Conservation (phyloP, 2,329 filamentous ascomycete species). For the Beauveria varroae region DNA sequence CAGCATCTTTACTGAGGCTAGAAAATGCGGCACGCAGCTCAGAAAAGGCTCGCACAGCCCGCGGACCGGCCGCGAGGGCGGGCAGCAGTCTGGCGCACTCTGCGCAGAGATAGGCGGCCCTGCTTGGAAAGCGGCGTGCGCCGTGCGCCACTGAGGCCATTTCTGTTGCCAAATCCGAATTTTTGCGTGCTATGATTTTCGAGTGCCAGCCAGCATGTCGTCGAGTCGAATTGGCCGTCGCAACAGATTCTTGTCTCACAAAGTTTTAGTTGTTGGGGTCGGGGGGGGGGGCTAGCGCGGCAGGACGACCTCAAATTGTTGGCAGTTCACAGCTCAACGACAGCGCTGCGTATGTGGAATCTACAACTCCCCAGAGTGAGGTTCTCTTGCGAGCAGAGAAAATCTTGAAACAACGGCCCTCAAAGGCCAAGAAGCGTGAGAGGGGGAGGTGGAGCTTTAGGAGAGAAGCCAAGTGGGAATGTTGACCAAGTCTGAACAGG, state of each 20-base stretch:
- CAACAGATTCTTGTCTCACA: not conserved
- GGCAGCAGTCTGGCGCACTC: constrained; percentile 10
- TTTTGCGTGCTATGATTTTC: not conserved
- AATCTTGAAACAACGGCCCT: not conserved
- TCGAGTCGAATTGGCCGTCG: not conserved
- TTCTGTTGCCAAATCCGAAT: not conserved
- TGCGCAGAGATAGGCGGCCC: constrained; percentile 14
- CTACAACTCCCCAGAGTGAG: not conserved
- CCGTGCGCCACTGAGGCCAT: constrained; percentile 18
- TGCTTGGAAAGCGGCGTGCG: constrained; percentile 16
- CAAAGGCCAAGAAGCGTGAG: not conserved
- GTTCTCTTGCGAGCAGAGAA: not conserved
- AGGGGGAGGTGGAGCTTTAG: constrained; percentile 5
- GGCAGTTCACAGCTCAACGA: not conserved
- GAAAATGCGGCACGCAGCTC: not conserved
- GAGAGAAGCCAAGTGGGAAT: not conserved
- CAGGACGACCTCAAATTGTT: not conserved
- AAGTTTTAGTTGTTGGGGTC: constrained; percentile 3
- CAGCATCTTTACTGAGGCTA: not conserved
- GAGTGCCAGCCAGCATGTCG: not conserved
- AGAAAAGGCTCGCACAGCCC: constrained; percentile 1
- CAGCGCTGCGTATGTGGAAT: not conserved
- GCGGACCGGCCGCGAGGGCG: constrained; percentile 1
- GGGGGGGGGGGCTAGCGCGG: not conserved
- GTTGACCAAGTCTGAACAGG: not conserved